These are phyloP conservation scores for Penicillium desertorum DNA, from an alignment of 495 filamentous ascomycete species.

Conservation along the genomic window DNA sequence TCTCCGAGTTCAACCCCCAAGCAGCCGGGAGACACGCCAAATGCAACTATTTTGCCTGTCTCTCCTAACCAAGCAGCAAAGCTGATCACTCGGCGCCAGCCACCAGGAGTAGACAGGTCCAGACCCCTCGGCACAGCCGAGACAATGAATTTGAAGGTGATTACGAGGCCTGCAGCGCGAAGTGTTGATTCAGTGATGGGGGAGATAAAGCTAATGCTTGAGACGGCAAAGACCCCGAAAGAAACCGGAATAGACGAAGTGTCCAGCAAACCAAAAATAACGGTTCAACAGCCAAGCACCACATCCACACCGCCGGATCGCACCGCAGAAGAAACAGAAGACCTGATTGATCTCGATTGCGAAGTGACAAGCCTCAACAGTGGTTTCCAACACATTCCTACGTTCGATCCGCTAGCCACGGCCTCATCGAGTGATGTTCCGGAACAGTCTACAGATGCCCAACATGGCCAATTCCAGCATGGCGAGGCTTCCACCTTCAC, in stretches of 20 bases:
- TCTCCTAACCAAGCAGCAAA: not conserved
- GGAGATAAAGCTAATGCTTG: not conserved
- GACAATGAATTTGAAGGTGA: not conserved
- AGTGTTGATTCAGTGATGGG: slow-evolving; percentile 1
- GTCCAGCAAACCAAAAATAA: not conserved
- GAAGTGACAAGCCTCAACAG: not conserved
- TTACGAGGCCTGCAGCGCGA: not conserved
- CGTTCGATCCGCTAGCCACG: not conserved
- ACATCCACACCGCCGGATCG: not conserved
- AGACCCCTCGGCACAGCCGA: not conserved
- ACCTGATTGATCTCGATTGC: not conserved
- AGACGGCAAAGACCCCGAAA: not conserved
- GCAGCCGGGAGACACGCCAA: not conserved
- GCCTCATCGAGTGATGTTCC: not conserved
- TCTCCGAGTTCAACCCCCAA: not conserved
- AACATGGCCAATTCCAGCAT: not conserved
- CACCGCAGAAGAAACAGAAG: not conserved
- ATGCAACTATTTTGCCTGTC: not conserved
- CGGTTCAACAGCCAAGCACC: not conserved
- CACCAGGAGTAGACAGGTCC: not conserved
- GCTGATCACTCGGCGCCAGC: not conserved
- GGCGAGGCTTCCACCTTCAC: not conserved
- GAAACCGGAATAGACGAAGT: too few relatives aligned
- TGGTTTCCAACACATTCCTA: not conserved
- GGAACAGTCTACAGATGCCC: not conserved